Evolutionary conservation across 2,329 filamentous ascomycete species (phyloP), one percentile per base, ranked within the genome.

Genomic region (Waltergamsia citrina): DNA sequence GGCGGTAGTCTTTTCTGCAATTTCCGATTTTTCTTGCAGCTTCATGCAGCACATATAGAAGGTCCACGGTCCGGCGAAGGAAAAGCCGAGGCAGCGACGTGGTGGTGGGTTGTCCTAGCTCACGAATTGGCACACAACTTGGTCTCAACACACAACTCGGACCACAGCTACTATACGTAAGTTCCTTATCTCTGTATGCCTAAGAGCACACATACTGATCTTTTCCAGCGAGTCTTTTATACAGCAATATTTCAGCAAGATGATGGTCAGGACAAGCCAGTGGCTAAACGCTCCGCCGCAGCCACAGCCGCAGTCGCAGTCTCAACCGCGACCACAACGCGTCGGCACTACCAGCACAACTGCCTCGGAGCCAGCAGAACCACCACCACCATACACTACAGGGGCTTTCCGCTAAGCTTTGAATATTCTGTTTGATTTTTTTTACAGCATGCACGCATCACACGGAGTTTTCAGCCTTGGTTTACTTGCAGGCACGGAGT

Each of bases 81-180:
- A 12, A 76, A 65, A 51, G 67, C 74, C 4, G 82, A 92, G 40
- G 85, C 85, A 3, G 65, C 77, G 37, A 74, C 81, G 2, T 94
- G 88, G 67, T 96, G 90, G 90, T 95, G 83, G 75, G 83, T 94
- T 42, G 87, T 92, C n/a, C 56, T 95, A 40, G 93, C 87, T 41
- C 92, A 98, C 54, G 93, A 98, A 61, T 62, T 98, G 55, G 88
- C 92, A 38, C 92, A 98, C 60, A 98, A 98, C 53, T 62, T 98
- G 35, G 85, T 94, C 7, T 60, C 63, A 24, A 71, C 77, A 41
- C 90, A 96, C 56, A 81, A 81, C 49, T 67, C 82, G 12, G 73
- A 82, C 35, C 86, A 94, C 57, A 84, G 79, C 48, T 94, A 80
- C 52, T 94, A 92, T 51, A 90, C 81, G 62, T 78, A 59, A 57